A percentile compares a stretch with the other conserved stretches of the same genome.
phyloP scores from a whole-genome alignment of 1,139 yeast genomes.

The Taphrina confusa region DNA sequence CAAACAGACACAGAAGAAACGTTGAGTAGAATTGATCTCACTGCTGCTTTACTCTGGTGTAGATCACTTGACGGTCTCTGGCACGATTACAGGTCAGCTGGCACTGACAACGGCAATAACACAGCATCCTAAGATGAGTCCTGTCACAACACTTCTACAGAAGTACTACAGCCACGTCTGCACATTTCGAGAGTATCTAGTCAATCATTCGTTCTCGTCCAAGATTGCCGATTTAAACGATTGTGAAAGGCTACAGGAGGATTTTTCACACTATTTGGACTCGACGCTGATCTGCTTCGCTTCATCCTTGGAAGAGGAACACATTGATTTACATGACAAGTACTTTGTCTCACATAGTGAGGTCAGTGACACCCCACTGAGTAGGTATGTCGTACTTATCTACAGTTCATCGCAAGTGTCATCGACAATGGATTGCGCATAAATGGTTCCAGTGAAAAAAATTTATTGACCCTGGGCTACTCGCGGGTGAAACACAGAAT shows the following conservation, averaged over 20 bases:
- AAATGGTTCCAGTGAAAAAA: constrained; percentile 7
- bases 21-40: no score
- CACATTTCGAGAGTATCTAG: neutral
- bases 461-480: constrained; percentile 34
- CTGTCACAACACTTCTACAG: neutral
- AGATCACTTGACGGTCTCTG: no score
- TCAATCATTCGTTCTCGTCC: neutral
- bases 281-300: neutral
- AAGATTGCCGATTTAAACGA: neutral
- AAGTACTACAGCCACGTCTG: neutral
- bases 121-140: no score
- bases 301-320: neutral
- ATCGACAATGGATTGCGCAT: neutral
- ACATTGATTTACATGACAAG: no score
- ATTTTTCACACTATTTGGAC: neutral
- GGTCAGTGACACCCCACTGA: no score
- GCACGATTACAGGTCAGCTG: no score
- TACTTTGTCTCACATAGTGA: no score
- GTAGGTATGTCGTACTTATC: no score
- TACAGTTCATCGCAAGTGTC: constrained; percentile 1
- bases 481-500: constrained; percentile 11
- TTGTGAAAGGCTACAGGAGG: neutral
- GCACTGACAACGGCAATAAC: no score
- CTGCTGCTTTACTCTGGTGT: no score
- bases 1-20: neutral